A percentile compares a stretch with the other conserved stretches of the same genome.
These are phyloP conservation scores for Russula olivacea DNA, from an alignment of 768 basidiomycete genomes.

Conservation along the genomic window DNA sequence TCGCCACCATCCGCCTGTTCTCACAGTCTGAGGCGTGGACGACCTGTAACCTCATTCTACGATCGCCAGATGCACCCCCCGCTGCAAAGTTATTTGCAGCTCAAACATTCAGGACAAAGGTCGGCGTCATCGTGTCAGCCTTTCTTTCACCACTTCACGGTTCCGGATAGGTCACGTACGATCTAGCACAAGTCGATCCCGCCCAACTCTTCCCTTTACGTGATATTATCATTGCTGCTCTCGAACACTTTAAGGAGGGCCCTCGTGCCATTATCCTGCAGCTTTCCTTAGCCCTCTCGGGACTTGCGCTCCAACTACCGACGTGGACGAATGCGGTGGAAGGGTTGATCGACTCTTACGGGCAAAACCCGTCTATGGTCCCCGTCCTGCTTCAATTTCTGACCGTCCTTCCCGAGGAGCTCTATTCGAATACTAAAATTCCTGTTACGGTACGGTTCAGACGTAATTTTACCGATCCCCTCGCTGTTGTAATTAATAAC, in stretches of 20 bases:
- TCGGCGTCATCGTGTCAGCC: conserved; percentile 34
- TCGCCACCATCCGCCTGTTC: conserved; percentile 49
- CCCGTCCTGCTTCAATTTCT: conserved; percentile 83
- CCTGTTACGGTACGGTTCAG: conserved; percentile 71
- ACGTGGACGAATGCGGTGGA: conserved; percentile 80
- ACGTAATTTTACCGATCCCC: neutral
- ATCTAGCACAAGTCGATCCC: conserved; percentile 80
- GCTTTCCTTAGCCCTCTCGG: conserved; percentile 83
- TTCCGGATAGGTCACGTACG: conserved; percentile 79
- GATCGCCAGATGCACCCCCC: conserved; percentile 66
- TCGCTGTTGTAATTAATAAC: neutral
- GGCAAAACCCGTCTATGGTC: conserved; percentile 77
- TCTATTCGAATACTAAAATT: conserved; percentile 76
- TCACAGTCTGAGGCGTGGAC: conserved; percentile 94
- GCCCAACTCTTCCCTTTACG: conserved; percentile 71
- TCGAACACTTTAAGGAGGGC: conserved; percentile 67
- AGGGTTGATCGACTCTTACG: conserved; percentile 78
- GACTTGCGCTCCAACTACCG: conserved; percentile 84
- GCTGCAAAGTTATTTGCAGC: conserved; percentile 91
- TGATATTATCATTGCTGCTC: conserved; percentile 76
- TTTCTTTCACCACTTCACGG: conserved; percentile 2
- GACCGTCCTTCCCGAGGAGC: conserved; percentile 86
- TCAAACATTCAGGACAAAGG: conserved; percentile 94
- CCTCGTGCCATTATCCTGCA: conserved; percentile 84
- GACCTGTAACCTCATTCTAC: conserved; percentile 87